A percentile compares a stretch with the other conserved stretches of the same genome.
Evolutionary conservation across 2,329 filamentous ascomycete genomes (phyloP).

Genomic region (Aspergillus persii): DNA sequence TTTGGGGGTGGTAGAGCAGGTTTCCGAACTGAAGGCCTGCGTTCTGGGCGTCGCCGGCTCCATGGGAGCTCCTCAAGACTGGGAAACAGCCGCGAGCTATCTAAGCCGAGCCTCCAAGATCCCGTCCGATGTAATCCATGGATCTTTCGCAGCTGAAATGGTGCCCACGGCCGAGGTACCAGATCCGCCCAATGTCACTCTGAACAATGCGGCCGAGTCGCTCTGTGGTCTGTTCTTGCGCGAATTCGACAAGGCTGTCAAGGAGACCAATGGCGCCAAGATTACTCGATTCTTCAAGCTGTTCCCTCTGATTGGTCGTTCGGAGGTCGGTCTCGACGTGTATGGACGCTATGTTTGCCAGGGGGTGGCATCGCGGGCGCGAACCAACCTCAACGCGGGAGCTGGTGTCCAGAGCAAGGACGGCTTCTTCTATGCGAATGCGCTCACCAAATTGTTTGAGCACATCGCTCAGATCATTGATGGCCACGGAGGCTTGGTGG

Average conservation of each 20-base stretch:
- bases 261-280: conserved; percentile 80
- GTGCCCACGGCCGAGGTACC: conserved; percentile 96
- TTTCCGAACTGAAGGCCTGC: conserved; percentile 94
- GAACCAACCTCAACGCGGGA: conserved; percentile 72
- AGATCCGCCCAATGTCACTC: conserved; percentile 80
- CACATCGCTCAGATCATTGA: conserved; percentile 97
- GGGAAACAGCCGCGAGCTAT: conserved; percentile 93
- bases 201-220: conserved; percentile 83
- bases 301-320: conserved; percentile 87
- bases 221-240: conserved; percentile 86
- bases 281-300: conserved; percentile 98
- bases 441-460: conserved; percentile 88
- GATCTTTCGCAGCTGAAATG: conserved; percentile 84
- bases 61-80: conserved; percentile 97
- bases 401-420: conserved; percentile 65
- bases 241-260: conserved; percentile 90
- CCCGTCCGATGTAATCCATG: conserved; percentile 74
- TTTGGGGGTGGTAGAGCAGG: conserved; percentile 87
- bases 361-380: conserved; percentile 81
- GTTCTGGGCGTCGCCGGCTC: conserved; percentile 90
- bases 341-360: conserved; percentile 96
- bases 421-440: conserved; percentile 86
- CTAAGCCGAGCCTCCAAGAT: conserved; percentile 79
- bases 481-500: conserved; percentile 83
- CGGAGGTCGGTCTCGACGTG: conserved; percentile 86